These are phyloP conservation scores for Neocucurbitaria cava DNA, from an alignment of 2,329 filamentous ascomycete genomes.

Conservation along the genomic window DNA sequence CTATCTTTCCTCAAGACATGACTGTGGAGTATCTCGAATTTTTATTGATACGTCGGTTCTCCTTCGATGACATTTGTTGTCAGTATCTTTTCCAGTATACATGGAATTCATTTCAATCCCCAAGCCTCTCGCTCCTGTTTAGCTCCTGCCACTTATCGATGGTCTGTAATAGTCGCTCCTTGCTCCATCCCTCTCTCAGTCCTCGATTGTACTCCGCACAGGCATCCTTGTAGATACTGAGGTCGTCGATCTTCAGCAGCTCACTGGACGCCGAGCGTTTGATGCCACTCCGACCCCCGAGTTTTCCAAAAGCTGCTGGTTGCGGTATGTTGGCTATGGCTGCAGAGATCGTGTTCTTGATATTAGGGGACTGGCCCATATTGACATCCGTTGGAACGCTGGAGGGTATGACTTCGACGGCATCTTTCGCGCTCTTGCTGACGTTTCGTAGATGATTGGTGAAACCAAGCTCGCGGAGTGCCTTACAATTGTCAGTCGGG, in stretches of 20 bases:
- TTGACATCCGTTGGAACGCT: neutral
- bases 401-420: neutral
- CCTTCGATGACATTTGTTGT: neutral
- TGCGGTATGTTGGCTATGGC: neutral
- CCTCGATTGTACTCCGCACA: neutral
- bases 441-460: neutral
- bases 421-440: neutral
- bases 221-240: neutral
- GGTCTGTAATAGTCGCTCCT: neutral
- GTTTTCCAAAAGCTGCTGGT: neutral
- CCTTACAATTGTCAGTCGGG: neutral
- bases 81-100: neutral
- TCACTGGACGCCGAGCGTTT: slow-evolving; percentile 1
- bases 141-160: neutral
- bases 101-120: neutral
- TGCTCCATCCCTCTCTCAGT: slow-evolving; percentile 2
- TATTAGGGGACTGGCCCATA: neutral
- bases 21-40: no score
- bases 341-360: neutral
- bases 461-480: neutral
- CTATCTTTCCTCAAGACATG: no score
- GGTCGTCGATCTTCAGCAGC: slow-evolving; percentile 1
- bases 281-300: neutral
- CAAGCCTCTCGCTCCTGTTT: neutral
- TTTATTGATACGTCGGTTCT: neutral